These are phyloP conservation scores for Prunus yedoensis DNA, from an alignment of 331 rosid genomes.

Conservation along the genomic window DNA sequence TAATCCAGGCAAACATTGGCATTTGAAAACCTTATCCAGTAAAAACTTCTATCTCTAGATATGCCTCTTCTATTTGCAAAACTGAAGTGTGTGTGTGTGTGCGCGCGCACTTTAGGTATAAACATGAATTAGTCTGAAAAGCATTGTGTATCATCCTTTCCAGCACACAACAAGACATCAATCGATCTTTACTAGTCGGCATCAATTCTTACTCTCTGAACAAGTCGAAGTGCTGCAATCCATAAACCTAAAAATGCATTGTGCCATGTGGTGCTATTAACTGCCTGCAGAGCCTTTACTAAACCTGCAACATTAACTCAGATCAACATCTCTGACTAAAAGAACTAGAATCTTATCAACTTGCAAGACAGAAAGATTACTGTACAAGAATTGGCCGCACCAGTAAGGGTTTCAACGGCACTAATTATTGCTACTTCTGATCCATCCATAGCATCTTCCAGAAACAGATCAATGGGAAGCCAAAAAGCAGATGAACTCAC, in stretches of 20 bases:
- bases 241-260: slow-evolving; percentile 82
- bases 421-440: slow-evolving; percentile 59
- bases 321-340: slow-evolving; percentile 20
- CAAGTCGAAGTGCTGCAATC: slow-evolving; percentile 82
- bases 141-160: not conserved
- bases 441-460: slow-evolving; percentile 92
- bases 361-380: not conserved
- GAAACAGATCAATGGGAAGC: slow-evolving; percentile 93
- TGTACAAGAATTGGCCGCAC: slow-evolving; percentile 38
- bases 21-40: not conserved
- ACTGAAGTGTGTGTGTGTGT: too few species aligned
- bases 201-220: slow-evolving; percentile 79
- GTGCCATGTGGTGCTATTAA: slow-evolving; percentile 78
- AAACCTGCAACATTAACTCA: slow-evolving; percentile 58
- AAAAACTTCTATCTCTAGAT: not conserved
- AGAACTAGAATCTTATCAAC: slow-evolving; percentile 15
- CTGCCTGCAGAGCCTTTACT: slow-evolving; percentile 69
- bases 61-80: not conserved
- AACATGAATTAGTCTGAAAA: not conserved
- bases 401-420: slow-evolving; percentile 68
- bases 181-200: not conserved
- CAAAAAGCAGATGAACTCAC: slow-evolving; percentile 67
- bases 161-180: not conserved
- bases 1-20: not conserved
- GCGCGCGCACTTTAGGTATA: not conserved